Percentiles rank a stretch among this genome's conserved stretches.
phyloP scores from a whole-genome alignment of 441 rosid genomes.

The Adansonia gregorii region DNA sequence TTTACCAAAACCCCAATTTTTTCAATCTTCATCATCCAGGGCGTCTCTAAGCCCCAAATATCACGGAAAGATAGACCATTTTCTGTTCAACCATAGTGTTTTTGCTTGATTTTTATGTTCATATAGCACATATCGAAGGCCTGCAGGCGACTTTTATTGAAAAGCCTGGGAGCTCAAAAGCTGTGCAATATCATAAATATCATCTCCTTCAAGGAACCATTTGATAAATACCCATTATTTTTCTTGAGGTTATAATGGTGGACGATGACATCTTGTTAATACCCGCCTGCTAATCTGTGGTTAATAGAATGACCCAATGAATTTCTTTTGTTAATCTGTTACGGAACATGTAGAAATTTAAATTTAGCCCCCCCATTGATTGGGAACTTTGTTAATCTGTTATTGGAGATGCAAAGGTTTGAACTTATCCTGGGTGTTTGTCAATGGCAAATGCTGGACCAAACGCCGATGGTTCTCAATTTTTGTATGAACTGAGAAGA shows the following conservation, averaged over 20 bases:
- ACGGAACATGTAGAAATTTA: too few relatives aligned
- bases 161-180: conserved; percentile 56
- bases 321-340: neutral
- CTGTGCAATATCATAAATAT: conserved; percentile 49
- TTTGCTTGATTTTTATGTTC: neutral
- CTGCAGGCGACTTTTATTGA: conserved; percentile 41
- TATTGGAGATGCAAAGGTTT: neutral
- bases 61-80: conserved; percentile 33
- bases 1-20: neutral
- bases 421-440: conserved; percentile 30
- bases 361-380: too few relatives aligned
- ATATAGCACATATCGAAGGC: conserved; percentile 67
- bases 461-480: conserved; percentile 44
- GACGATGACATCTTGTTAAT: conserved; percentile 34
- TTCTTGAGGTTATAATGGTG: conserved; percentile 30
- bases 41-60: conserved; percentile 16
- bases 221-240: conserved; percentile 29
- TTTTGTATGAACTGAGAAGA: too few relatives aligned
- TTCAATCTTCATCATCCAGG: neutral
- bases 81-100: neutral
- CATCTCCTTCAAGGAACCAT: conserved; percentile 31
- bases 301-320: neutral
- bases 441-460: conserved; percentile 83
- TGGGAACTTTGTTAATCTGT: neutral
- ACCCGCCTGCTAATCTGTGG: neutral